Evolutionary conservation across 306 rosid genomes (phyloP).

Genomic region (Vigna hirtella): DNA sequence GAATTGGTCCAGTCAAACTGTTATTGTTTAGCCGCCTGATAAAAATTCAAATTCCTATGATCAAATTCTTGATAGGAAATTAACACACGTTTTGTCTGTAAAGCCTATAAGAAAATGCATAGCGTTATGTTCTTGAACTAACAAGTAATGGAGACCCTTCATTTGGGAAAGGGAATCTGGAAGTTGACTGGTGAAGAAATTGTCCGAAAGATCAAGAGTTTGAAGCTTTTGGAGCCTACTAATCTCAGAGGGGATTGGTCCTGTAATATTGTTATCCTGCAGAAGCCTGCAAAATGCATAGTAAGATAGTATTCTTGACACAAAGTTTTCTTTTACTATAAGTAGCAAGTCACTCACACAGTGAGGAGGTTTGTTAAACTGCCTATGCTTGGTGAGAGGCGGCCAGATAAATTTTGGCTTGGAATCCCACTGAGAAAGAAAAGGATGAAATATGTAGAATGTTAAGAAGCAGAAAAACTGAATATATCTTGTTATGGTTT

Average conservation of each 20-base stretch:
- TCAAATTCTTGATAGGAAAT: slow-evolving; percentile 33
- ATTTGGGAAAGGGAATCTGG: slow-evolving; percentile 70
- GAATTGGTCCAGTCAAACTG: slow-evolving; percentile 77
- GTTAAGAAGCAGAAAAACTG: slow-evolving; percentile 6
- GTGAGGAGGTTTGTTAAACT: slow-evolving; percentile 77
- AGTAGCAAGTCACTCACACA: slow-evolving; percentile 63
- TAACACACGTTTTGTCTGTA: not conserved
- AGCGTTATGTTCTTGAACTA: slow-evolving; percentile 46
- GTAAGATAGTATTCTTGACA: slow-evolving; percentile 22
- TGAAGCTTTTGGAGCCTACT: slow-evolving; percentile 78
- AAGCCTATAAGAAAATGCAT: not conserved
- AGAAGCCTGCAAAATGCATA: slow-evolving; percentile 59
- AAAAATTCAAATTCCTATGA: slow-evolving; percentile 48
- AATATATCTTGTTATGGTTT: slow-evolving; percentile 13
- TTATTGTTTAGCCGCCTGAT: slow-evolving; percentile 89
- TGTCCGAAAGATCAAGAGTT: slow-evolving; percentile 90
- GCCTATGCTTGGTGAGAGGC: slow-evolving; percentile 82
- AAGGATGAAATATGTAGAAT: slow-evolving; percentile 8
- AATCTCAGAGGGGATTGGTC: slow-evolving; percentile 78
- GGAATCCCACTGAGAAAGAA: slow-evolving; percentile 69
- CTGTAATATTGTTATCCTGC: slow-evolving; percentile 82
- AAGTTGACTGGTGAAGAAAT: slow-evolving; percentile 73
- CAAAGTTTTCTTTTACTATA: not conserved
- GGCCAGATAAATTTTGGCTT: slow-evolving; percentile 83
- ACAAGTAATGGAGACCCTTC: slow-evolving; percentile 83